Evolutionary conservation across 129 eudicot genomes (phyloP).

Genomic region (Flaveria sonorensis): DNA sequence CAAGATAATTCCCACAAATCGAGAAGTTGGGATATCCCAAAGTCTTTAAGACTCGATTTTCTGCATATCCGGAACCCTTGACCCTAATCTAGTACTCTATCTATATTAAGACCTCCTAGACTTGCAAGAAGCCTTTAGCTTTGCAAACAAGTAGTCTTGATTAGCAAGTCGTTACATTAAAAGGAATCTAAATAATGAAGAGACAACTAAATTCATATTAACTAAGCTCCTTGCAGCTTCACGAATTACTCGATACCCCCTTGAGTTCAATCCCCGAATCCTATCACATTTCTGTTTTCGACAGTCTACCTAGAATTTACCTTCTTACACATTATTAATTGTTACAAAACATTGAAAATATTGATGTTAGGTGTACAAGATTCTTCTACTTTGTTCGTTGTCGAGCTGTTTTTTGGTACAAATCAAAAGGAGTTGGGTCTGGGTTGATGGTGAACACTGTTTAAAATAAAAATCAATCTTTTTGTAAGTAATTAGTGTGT

Average conservation of each 20-base stretch:
- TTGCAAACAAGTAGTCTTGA: neutral
- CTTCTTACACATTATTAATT: constrained; percentile 8
- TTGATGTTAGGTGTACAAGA: constrained; percentile 4
- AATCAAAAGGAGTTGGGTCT: neutral
- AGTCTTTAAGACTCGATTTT: neutral
- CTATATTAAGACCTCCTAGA: neutral
- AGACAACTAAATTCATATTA: neutral
- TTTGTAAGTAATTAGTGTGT: neutral
- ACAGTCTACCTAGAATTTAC: constrained; percentile 13
- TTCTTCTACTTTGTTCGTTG: constrained; percentile 17
- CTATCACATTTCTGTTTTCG: neutral
- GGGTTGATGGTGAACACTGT: neutral
- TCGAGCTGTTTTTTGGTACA: constrained; percentile 16
- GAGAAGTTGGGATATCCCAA: neutral
- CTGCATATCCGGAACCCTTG: neutral
- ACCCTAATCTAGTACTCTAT: neutral
- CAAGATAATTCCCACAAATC: neutral
- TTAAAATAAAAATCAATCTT: neutral
- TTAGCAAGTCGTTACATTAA: neutral
- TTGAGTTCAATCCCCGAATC: neutral
- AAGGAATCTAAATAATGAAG: neutral
- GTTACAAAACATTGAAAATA: constrained; percentile 4
- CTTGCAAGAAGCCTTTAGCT: neutral
- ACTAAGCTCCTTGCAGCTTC: neutral
- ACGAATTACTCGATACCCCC: neutral